Evolutionary conservation across 202 grass and related monocot genomes (phyloP).

Genomic region (Cymbopogon flexuosus): DNA sequence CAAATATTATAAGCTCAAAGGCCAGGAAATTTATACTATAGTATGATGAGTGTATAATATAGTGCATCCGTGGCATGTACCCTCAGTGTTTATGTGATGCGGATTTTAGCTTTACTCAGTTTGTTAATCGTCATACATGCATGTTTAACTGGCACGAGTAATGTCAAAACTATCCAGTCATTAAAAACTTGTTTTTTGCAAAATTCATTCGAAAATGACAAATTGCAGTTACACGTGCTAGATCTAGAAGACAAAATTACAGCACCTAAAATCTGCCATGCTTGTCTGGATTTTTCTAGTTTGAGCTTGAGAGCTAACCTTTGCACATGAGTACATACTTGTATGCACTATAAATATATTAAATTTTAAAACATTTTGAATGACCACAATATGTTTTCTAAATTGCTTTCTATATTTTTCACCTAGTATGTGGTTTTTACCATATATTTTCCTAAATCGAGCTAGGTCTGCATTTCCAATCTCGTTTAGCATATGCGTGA

Average conservation of each 20-base stretch:
- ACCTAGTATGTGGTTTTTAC: too few relatives aligned
- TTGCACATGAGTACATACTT: not conserved
- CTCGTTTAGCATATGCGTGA: not conserved
- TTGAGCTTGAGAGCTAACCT: not conserved
- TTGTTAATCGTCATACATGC: too few relatives aligned
- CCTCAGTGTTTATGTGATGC: not conserved
- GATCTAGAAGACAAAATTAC: not conserved
- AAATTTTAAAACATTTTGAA: too few relatives aligned
- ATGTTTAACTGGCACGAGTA: too few relatives aligned
- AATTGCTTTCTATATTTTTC: too few relatives aligned
- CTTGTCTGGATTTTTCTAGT: not conserved
- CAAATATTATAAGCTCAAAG: too few relatives aligned
- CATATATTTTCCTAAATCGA: not conserved
- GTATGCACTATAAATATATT: not conserved
- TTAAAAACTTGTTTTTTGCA: too few relatives aligned
- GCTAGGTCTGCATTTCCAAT: not conserved
- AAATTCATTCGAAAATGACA: not conserved
- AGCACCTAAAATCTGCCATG: not conserved
- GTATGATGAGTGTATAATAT: not conserved
- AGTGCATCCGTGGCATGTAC: not conserved
- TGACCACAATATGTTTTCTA: too few relatives aligned
- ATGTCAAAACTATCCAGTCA: too few relatives aligned
- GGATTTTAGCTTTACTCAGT: not conserved
- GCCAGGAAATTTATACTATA: not conserved
- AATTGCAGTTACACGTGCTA: not conserved